Conservation (phyloP, 2,329 filamentous ascomycete genomes). For the Microsporum audouinii region DNA sequence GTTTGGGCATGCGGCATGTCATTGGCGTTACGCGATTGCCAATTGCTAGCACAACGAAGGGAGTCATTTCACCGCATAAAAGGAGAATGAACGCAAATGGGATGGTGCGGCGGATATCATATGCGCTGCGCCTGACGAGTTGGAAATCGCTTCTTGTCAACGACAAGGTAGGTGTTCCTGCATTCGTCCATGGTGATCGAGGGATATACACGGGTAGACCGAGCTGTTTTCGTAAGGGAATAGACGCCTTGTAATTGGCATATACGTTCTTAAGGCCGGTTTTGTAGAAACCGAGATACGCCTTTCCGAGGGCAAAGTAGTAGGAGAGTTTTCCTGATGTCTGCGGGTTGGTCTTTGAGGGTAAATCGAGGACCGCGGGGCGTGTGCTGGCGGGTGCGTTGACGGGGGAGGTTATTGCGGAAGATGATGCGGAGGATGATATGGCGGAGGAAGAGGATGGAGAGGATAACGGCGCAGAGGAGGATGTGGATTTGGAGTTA, state of each 20-base stretch:
- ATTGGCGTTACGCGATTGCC: constrained; percentile 59
- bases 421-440: not conserved
- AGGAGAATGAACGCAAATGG: constrained; percentile 65
- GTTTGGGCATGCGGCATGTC: constrained; percentile 70
- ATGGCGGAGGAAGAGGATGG: not conserved
- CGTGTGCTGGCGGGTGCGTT: constrained; percentile 28
- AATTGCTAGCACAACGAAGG: constrained; percentile 62
- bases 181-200: constrained; percentile 19
- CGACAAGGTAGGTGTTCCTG: not conserved
- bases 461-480: not conserved
- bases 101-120: constrained; percentile 68
- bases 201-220: constrained; percentile 26
- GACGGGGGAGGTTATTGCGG: constrained; percentile 14
- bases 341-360: constrained; percentile 35
- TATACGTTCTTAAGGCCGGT: constrained; percentile 64
- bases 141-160: constrained; percentile 59
- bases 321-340: constrained; percentile 27
- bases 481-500: not conserved
- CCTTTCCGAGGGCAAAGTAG: constrained; percentile 49
- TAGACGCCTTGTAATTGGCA: constrained; percentile 44
- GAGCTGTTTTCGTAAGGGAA: constrained; percentile 24
- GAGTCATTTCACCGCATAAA: constrained; percentile 76
- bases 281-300: constrained; percentile 81
- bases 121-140: constrained; percentile 53
- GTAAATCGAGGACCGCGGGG: constrained; percentile 57